phyloP scores from a whole-genome alignment of 2,329 filamentous ascomycete genomes.

The Chrysoporthe austroafricana region DNA sequence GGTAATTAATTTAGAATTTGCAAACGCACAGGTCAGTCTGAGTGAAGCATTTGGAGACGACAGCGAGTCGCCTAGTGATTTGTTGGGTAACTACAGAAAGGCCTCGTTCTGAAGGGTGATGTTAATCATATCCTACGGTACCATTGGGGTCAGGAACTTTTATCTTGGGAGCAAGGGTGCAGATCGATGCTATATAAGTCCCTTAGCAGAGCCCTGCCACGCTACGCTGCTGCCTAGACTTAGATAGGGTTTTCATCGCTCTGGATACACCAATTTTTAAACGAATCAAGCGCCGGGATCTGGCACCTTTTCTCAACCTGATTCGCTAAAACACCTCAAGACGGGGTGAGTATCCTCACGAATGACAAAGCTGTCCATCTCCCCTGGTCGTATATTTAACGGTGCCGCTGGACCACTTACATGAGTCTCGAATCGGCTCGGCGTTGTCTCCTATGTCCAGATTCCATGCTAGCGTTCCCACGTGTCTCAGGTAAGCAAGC shows the following conservation, averaged over 20 bases:
- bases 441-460: neutral
- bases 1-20: no score
- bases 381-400: no score
- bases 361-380: neutral
- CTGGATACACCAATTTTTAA: no score
- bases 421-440: no score
- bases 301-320: neutral
- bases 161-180: neutral
- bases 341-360: neutral
- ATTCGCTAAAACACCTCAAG: no score
- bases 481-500: neutral
- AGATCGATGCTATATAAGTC: neutral
- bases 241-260: no score
- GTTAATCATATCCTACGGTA: neutral
- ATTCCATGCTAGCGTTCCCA: neutral
- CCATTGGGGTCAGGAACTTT: neutral
- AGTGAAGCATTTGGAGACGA: neutral
- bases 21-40: neutral
- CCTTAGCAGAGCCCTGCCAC: neutral
- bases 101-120: no score
- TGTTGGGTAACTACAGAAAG: no score
- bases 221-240: no score
- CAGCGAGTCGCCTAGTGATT: neutral
- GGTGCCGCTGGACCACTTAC: no score
- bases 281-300: no score